Evolutionary conservation across 2,329 filamentous ascomycete genomes (phyloP), one percentile per base, ranked within the genome.

Genomic region (Pestalotiopsis sp.): DNA sequence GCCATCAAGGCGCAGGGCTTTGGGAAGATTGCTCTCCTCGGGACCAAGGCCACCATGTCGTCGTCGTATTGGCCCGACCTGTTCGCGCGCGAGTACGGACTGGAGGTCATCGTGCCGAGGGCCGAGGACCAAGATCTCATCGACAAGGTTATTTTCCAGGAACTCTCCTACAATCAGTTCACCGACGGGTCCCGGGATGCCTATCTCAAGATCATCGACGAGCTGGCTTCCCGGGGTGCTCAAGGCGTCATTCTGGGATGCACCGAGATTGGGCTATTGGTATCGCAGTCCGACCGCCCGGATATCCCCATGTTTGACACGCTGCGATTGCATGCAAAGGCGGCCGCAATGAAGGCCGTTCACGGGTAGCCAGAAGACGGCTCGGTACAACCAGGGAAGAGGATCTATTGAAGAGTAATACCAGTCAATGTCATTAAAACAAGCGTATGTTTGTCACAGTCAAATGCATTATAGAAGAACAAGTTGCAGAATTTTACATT

Each of bases 41-140:
- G 72, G 36, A 74, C 72, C n/a, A 66, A 68, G n/a, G 74, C 72
- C 27, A 74, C 72, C 12, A 74, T 74, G 72, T 71, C 72, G 52
- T 70, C 74, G 67, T 71, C 73, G 36, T 74, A 74, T 66, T 73
- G 72, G 55, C 74, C 71, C 59, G 41, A 58, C 31, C 69, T 71
- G n/a, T 62, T 74, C 6, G 25, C 31, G 11, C 70, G 71, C n/a
- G 69, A 72, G 65, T 72, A 67, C 66, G 72, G 71, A 23, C 52
- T 74, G 39, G 58, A 66, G 12, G 71, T 74, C 27, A 66, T 74
- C 23, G 65, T 74, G 23, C 72, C 72, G 66, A 52, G 2, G 12
- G 57, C 14, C 1, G 23, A 27, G 27, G 25, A 59, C 2, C 57
- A 59, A 23, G 20, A 59, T 23, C 23, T 59, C 7, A 36, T 59